A percentile compares a stretch with the other conserved stretches of the same genome.
phyloP scores from a whole-genome alignment of 2,329 filamentous ascomycete species.

The Seiridium cupressi region DNA sequence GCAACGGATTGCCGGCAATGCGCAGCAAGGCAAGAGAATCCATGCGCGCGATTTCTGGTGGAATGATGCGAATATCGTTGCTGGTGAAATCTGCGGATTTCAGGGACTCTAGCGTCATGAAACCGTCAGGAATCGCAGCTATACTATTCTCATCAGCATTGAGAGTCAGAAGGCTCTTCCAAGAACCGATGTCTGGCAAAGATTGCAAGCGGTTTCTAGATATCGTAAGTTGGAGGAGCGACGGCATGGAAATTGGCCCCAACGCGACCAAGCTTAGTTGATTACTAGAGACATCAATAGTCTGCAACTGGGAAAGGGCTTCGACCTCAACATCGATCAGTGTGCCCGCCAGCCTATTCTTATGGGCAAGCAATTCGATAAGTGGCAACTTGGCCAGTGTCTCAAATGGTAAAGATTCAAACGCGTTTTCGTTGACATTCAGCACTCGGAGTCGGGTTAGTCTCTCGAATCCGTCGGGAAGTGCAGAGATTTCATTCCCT shows the following conservation, averaged over 20 bases:
- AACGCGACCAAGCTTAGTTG: slow-evolving; percentile 57
- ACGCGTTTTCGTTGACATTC: slow-evolving; percentile 76
- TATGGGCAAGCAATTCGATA: slow-evolving; percentile 70
- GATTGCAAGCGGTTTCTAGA: slow-evolving; percentile 75
- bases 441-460: slow-evolving; percentile 70
- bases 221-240: slow-evolving; percentile 71
- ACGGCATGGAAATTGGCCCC: slow-evolving; percentile 61
- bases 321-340: slow-evolving; percentile 65
- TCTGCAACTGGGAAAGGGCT: slow-evolving; percentile 64
- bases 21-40: slow-evolving; percentile 71
- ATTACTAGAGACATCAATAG: slow-evolving; percentile 77
- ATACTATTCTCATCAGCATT: slow-evolving; percentile 82
- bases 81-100: slow-evolving; percentile 79
- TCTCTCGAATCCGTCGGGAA: slow-evolving; percentile 67
- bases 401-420: slow-evolving; percentile 70
- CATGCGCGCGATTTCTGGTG: slow-evolving; percentile 78
- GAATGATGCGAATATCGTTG: slow-evolving; percentile 77
- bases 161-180: slow-evolving; percentile 71
- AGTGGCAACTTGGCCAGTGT: slow-evolving; percentile 66
- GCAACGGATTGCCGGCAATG: slow-evolving; percentile 84
- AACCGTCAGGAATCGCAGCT: slow-evolving; percentile 70
- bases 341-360: slow-evolving; percentile 73
- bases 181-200: slow-evolving; percentile 73
- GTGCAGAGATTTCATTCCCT: slow-evolving; percentile 70
- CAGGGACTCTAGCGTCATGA: slow-evolving; percentile 65